Conservation (phyloP, 306 rosid species). For the Medicago arabica region DNA sequence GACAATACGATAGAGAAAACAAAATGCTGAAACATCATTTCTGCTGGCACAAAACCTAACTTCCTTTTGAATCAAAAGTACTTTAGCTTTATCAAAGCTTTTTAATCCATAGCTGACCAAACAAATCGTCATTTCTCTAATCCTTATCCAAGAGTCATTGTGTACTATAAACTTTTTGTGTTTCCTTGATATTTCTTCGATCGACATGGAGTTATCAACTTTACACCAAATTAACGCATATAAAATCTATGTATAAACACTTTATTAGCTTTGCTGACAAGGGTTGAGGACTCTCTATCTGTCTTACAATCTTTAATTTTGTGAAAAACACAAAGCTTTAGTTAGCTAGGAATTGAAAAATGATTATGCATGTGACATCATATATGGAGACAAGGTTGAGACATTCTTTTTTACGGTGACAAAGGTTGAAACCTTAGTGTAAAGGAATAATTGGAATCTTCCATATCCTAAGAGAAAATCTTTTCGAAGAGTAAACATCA, state of each 20-base stretch:
- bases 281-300: background rate
- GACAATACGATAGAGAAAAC: conserved; percentile 15
- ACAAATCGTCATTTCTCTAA: background rate
- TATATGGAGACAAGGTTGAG: background rate
- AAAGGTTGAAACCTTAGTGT: too few relatives aligned
- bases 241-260: background rate
- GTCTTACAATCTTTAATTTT: conserved; percentile 24
- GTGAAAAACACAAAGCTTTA: conserved; percentile 12
- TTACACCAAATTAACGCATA: conserved; percentile 3
- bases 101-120: conserved; percentile 28
- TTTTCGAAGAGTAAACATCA: too few relatives aligned
- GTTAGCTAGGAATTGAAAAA: background rate
- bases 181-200: background rate
- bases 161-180: background rate
- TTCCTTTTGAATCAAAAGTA: conserved; percentile 1
- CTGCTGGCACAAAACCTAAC: conserved; percentile 41
- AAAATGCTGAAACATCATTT: conserved; percentile 31
- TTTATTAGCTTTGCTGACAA: conserved; percentile 22
- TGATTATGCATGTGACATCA: conserved; percentile 3
- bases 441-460: too few relatives aligned
- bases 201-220: background rate
- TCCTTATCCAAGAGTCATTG: conserved; percentile 31
- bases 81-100: conserved; percentile 21
- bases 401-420: too few relatives aligned
- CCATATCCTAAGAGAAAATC: too few relatives aligned